Percentiles rank a stretch among this genome's conserved stretches.
phyloP scores from a whole-genome alignment of 129 eudicot species.

The Flaveria trinervia region DNA sequence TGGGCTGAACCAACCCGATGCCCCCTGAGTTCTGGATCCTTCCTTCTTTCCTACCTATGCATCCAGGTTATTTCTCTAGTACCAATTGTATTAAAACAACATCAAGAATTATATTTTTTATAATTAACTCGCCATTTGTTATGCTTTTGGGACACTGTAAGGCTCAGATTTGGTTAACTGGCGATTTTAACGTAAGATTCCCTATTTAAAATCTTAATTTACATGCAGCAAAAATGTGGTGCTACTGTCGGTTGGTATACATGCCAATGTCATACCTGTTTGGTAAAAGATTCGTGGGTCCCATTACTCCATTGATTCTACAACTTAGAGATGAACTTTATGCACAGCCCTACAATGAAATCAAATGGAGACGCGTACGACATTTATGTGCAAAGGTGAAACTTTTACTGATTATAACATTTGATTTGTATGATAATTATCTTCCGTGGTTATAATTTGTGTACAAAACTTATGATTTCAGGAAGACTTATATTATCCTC shows the following conservation, averaged over 20 bases:
- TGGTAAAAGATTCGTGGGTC: slow-evolving; percentile 44
- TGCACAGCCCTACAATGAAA: slow-evolving; percentile 54
- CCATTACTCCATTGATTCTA: slow-evolving; percentile 43
- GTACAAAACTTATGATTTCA: slow-evolving; percentile 16
- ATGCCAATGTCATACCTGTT: slow-evolving; percentile 57
- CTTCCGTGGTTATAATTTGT: neutral
- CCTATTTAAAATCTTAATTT: neutral
- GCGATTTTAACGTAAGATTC: neutral
- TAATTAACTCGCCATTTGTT: too few species aligned
- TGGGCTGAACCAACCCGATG: slow-evolving; percentile 47
- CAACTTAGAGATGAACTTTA: slow-evolving; percentile 69
- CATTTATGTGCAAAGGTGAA: slow-evolving; percentile 65
- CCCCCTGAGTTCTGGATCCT: slow-evolving; percentile 47
- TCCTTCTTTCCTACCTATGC: slow-evolving; percentile 47
- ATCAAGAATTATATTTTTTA: neutral
- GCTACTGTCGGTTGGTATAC: slow-evolving; percentile 48
- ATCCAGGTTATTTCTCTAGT: slow-evolving; percentile 37
- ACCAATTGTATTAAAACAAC: neutral
- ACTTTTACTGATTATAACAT: neutral
- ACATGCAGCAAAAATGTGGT: slow-evolving; percentile 47
- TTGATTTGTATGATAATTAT: neutral
- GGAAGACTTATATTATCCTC: slow-evolving; percentile 43
- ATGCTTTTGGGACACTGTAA: neutral
- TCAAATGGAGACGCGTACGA: slow-evolving; percentile 58
- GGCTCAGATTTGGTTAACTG: neutral